Evolutionary conservation across 305 asterid genomes (phyloP), one percentile per base, ranked within the genome.

Genomic region (Withania somnifera): DNA sequence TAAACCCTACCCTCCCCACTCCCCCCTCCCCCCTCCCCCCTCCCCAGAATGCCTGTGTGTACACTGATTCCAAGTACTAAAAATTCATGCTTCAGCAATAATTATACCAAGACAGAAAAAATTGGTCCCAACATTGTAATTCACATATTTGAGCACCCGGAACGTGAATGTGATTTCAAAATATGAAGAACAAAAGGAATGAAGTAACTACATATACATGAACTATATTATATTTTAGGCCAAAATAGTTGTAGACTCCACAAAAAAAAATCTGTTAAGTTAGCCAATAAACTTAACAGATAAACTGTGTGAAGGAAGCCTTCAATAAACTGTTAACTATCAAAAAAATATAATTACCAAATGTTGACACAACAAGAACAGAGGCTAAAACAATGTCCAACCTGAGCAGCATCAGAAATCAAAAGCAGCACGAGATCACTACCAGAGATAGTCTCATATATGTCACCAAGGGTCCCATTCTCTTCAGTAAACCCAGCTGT

Each of bases 351-450:
- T 47, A 56, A 76, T 47, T 26, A 82, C 22, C 50, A 71, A 51
- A 30, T 36, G 81, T 79, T 56, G 22, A 13, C 60, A 50, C 61
- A 13, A 28, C 50, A 83, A 50, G 1, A 54, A 77, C 19, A 15
- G 51, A 36, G 32, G 32, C 5, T 6, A 4, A 20, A 78, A 50
- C 50, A 82, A 79, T 32, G 61, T 64, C 89, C 52, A 83, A 94
- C 99, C 98, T 96, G 99, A 84, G 99, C 99, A n/a, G 98, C 87
- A 88, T 96, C 99, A 78, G 99, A 94, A 84, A 96, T 96, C 86
- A 96, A 88, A 63, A 94, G 95, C 82, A 96, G 88, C 88, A 96
- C 98, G 79, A 96, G 84, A 85, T 96, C 98, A 81, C 99, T 96
- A 84, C 94, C 83, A 54, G 99, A 90, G 79, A 96, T 76, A n/a